Conservation (phyloP, 2,329 filamentous ascomycete species). For the Fusarium sp. region DNA sequence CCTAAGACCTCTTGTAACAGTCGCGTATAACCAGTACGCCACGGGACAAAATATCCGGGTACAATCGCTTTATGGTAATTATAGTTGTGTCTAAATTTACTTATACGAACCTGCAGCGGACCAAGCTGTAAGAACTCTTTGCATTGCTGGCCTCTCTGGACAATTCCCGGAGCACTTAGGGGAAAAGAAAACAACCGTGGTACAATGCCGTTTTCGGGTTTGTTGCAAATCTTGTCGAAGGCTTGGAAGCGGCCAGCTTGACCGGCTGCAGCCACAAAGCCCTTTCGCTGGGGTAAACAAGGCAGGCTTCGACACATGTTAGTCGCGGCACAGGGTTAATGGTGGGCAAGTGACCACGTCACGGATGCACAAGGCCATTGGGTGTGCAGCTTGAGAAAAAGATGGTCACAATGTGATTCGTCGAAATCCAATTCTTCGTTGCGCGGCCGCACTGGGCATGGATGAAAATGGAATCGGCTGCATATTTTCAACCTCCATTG, state of each 20-base stretch:
- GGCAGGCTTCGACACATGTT: neutral
- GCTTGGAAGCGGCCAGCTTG: neutral
- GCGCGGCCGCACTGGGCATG: no score
- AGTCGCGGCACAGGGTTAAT: neutral
- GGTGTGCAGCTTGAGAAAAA: neutral
- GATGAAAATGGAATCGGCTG: neutral
- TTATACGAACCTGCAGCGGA: no score
- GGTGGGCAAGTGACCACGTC: neutral
- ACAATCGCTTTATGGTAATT: neutral
- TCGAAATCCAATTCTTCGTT: neutral
- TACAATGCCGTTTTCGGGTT: neutral
- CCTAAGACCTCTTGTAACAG: neutral
- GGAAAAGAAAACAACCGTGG: no score
- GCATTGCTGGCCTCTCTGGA: no score
- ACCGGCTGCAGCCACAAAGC: conserved; percentile 1
- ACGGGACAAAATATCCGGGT: neutral
- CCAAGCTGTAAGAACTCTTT: no score
- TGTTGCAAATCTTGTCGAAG: neutral
- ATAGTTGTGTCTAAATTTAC: no score
- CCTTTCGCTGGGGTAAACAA: neutral
- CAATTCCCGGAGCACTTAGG: no score
- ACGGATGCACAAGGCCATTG: neutral
- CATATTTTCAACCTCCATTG: neutral
- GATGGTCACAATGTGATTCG: neutral
- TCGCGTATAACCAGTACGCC: neutral